Evolutionary conservation across 2,329 filamentous ascomycete species (phyloP), one percentile per base, ranked within the genome.

Genomic region (Leptodontidium sp.): DNA sequence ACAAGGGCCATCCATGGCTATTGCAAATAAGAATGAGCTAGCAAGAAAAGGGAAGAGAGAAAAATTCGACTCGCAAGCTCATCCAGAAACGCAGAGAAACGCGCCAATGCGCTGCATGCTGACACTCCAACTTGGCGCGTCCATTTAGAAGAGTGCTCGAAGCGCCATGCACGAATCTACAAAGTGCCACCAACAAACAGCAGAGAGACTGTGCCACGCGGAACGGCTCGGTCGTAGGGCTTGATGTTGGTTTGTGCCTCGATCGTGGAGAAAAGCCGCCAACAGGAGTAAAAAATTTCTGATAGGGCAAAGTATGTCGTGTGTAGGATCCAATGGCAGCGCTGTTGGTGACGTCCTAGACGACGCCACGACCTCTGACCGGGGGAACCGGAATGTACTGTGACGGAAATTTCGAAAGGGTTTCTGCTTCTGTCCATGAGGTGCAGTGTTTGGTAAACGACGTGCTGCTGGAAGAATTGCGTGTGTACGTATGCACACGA

Each of bases 171-270:
- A 58, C 55, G 35, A 12, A 43, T 38, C n/a, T 40, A n/a, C 38
- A 35, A 43, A 43, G n/a, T 40, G 21, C 55, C 57, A 59, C 57
- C 35, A 59, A 43, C 35, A 59, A 17, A 2, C 38, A 26, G 35
- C 29, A 26, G 32, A 40, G 35, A 26, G 35, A 45, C 57, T 45
- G 57, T 59, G 57, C 57, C 57, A n/a, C 57, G 35, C 57, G 57
- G 57, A 59, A 59, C 57, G 57, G 57, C 57, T 59, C 57, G 35
- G 21, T 38, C 32, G 57, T 59, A 59, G 57, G 38, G 57, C 35
- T 43, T 59, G 55, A 21, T 58, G 32, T 17, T 59, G 38, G 38
- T 15, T 21, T 29, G 17, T n/a, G n/a, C 40, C 35, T 17, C 35
- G 35, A 58, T 58, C 32, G 35, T 58, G 55, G 32, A 58, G 35